phyloP scores from a whole-genome alignment of 139 green algal genomes.

The Ettlia oleoabundans region DNA sequence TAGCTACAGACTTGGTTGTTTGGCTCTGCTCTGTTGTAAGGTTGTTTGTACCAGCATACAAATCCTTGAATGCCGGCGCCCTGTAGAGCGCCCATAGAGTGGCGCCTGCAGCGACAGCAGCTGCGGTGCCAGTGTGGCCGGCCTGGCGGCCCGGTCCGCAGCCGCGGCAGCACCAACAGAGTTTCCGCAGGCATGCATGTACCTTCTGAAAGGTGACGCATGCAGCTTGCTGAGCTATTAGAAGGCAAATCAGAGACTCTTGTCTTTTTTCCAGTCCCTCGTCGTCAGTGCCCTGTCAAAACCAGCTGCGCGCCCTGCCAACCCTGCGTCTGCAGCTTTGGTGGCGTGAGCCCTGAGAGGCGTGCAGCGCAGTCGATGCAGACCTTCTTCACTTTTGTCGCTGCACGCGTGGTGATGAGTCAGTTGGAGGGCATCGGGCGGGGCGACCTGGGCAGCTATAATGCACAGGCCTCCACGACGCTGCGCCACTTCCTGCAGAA shows the following conservation, averaged over 20 bases:
- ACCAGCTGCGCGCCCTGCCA: too few species aligned
- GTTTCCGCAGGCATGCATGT: neutral
- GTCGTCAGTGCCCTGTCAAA: too few species aligned
- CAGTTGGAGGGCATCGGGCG: conserved; percentile 79
- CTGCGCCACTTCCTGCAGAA: conserved; percentile 49
- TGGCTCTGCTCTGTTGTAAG: too few species aligned
- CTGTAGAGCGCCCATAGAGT: too few species aligned
- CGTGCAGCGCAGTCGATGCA: conserved; percentile 64
- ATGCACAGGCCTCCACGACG: conserved; percentile 34
- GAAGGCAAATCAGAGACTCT: too few species aligned
- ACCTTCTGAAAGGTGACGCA: conserved; percentile 10
- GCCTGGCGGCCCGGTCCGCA: neutral
- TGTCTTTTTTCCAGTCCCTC: too few species aligned
- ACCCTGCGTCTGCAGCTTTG: conserved; percentile 59
- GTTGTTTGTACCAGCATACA: too few species aligned
- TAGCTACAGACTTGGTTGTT: too few species aligned
- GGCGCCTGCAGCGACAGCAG: neutral
- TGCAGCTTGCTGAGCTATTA: too few species aligned
- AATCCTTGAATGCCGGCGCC: too few species aligned
- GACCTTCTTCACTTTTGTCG: conserved; percentile 82
- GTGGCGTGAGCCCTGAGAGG: conserved; percentile 73
- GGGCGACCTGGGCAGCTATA: conserved; percentile 64
- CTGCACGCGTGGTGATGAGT: conserved; percentile 63
- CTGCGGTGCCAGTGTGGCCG: neutral
- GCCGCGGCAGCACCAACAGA: neutral